Percentiles rank a stretch among this genome's conserved stretches.
phyloP scores from a whole-genome alignment of 768 basidiomycete species.

The Naganishia vaughanmartiniae region DNA sequence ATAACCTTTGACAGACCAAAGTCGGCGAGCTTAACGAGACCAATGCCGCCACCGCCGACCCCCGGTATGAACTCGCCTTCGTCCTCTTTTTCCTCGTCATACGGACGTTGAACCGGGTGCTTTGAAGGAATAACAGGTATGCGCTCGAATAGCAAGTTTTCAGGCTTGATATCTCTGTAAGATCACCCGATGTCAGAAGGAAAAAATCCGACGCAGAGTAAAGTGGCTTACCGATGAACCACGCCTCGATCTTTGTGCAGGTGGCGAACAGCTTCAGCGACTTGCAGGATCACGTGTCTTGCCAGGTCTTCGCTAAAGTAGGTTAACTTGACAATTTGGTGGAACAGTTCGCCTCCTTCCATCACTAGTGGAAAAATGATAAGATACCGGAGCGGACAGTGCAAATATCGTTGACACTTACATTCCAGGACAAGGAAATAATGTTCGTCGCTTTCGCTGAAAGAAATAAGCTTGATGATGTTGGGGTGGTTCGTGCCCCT shows the following conservation, averaged over 20 bases:
- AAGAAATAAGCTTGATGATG: constrained; percentile 85
- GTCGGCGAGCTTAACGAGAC: constrained; percentile 96
- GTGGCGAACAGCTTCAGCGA: constrained; percentile 82
- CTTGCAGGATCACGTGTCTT: constrained; percentile 94
- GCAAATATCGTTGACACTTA: constrained; percentile 52
- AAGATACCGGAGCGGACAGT: background rate
- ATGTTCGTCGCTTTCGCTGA: constrained; percentile 86
- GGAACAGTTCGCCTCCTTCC: constrained; percentile 97
- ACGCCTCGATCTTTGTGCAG: constrained; percentile 97
- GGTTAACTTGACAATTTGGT: constrained; percentile 97
- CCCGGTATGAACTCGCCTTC: constrained; percentile 93
- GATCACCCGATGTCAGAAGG: background rate
- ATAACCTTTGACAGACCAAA: constrained; percentile 96
- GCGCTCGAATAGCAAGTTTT: constrained; percentile 88
- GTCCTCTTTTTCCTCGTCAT: constrained; percentile 97
- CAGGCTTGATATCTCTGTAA: constrained; percentile 87
- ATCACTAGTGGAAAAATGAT: constrained; percentile 61
- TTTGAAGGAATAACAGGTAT: constrained; percentile 89
- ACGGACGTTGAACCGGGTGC: constrained; percentile 70
- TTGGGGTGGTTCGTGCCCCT: constrained; percentile 86
- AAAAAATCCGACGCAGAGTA: background rate
- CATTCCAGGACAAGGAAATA: constrained; percentile 90
- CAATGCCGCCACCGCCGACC: constrained; percentile 93
- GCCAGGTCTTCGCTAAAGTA: constrained; percentile 98
- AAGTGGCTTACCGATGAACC: constrained; percentile 69